These are phyloP conservation scores for Grosmannia clavigera DNA, from an alignment of 2,329 filamentous ascomycete species.

Conservation along the genomic window DNA sequence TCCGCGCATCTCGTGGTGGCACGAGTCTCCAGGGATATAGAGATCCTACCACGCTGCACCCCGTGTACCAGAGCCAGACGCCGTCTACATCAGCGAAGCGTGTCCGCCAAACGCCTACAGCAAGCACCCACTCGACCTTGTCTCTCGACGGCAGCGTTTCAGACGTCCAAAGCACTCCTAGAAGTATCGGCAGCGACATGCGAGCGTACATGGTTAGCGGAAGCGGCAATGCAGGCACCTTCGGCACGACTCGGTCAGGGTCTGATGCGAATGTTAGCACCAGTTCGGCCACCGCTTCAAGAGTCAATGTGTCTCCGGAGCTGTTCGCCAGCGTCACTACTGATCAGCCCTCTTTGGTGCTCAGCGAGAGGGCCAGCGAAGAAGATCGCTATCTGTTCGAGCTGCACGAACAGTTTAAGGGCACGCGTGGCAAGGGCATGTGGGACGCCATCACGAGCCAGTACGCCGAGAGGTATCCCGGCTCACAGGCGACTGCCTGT, in stretches of 20 bases:
- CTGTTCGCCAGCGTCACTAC: background rate
- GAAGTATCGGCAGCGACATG: background rate
- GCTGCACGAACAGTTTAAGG: slow-evolving; percentile 30
- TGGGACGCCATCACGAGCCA: slow-evolving; percentile 40
- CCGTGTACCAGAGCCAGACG: background rate
- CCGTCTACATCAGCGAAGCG: background rate
- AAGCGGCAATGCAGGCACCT: too few relatives aligned
- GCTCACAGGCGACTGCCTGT: slow-evolving; percentile 24
- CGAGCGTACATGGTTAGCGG: background rate
- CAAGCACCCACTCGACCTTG: background rate
- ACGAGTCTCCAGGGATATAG: slow-evolving; percentile 14
- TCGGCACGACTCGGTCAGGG: too few relatives aligned
- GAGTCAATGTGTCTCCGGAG: background rate
- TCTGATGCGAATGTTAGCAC: too few relatives aligned
- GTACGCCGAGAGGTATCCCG: slow-evolving; percentile 23
- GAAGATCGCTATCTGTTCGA: slow-evolving; percentile 38
- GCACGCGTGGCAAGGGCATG: slow-evolving; percentile 43
- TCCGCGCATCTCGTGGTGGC: slow-evolving; percentile 10
- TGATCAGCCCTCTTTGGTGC: background rate
- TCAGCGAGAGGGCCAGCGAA: slow-evolving; percentile 32
- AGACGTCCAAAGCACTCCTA: background rate
- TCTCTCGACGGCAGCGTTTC: background rate
- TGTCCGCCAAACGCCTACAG: background rate
- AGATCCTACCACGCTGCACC: slow-evolving; percentile 8
- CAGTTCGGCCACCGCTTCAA: background rate